phyloP scores from a whole-genome alignment of 2,329 filamentous ascomycete genomes.

The Xylaria sp. region DNA sequence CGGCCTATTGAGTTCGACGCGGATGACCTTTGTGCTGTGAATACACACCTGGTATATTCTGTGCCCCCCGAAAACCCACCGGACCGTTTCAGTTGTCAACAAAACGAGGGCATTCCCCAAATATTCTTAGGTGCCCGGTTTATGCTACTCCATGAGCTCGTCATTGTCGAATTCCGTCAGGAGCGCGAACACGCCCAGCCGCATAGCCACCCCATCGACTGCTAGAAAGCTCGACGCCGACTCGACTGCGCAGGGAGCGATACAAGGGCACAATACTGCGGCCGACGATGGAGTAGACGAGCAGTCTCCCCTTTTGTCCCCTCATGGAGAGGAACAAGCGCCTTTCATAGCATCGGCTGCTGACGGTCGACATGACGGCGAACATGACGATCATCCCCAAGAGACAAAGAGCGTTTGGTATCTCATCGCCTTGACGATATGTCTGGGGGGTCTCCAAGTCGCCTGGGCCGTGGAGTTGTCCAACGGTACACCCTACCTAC shows the following conservation, averaged over 20 bases:
- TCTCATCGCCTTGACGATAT: constrained; percentile 82
- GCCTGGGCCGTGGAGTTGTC: constrained; percentile 96
- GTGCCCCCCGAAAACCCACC: too few species aligned
- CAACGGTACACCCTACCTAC: constrained; percentile 84
- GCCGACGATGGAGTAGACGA: constrained; percentile 47
- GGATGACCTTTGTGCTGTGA: background rate
- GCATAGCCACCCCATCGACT: constrained; percentile 30
- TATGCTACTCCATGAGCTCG: constrained; percentile 46
- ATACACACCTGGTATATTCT: too few species aligned
- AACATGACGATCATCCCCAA: constrained; percentile 55
- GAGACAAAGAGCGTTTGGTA: constrained; percentile 84
- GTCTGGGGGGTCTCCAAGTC: constrained; percentile 88
- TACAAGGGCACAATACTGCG: constrained; percentile 30
- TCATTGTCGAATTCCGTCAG: constrained; percentile 40
- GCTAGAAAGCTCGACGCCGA: constrained; percentile 26
- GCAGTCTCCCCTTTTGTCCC: constrained; percentile 56
- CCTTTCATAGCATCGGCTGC: constrained; percentile 42
- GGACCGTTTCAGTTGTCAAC: background rate
- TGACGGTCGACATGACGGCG: constrained; percentile 42
- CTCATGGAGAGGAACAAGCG: constrained; percentile 45
- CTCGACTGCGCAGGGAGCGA: constrained; percentile 28
- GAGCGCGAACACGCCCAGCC: constrained; percentile 38
- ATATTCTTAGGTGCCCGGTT: background rate
- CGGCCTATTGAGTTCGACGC: background rate
- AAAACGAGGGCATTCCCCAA: background rate